phyloP scores from a whole-genome alignment of 2,329 filamentous ascomycete species.

The Triangularia verruculosa region DNA sequence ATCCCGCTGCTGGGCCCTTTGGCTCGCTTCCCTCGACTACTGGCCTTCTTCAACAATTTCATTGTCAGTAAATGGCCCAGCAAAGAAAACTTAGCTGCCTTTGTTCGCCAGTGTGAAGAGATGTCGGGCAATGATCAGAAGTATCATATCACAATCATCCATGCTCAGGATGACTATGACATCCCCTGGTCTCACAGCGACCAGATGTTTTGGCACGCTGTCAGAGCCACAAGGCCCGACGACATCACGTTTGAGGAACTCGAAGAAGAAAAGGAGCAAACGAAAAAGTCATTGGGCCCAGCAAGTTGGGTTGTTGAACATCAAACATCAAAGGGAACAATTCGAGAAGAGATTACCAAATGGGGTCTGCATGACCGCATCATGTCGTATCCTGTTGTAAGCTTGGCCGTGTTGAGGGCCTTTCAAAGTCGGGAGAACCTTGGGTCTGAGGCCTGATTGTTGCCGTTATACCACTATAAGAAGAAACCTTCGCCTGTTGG shows the following conservation, averaged over 20 bases:
- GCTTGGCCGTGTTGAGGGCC: constrained; percentile 47
- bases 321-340: constrained; percentile 43
- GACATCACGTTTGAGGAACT: constrained; percentile 44
- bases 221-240: constrained; percentile 43
- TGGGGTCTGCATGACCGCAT: constrained; percentile 56
- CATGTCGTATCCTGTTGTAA: constrained; percentile 56
- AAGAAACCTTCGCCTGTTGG: background rate
- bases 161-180: constrained; percentile 51
- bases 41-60: constrained; percentile 45
- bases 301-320: constrained; percentile 51
- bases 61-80: constrained; percentile 51
- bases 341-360: constrained; percentile 55
- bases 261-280: constrained; percentile 40
- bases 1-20: constrained; percentile 54
- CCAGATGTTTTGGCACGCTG: constrained; percentile 52
- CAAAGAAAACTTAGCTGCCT: constrained; percentile 46
- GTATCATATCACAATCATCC: constrained; percentile 48
- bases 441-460: background rate
- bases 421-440: constrained; percentile 32
- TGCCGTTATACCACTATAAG: background rate
- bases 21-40: constrained; percentile 43
- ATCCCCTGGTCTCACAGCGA: constrained; percentile 51
- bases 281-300: constrained; percentile 41
- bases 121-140: constrained; percentile 23
- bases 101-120: constrained; percentile 39